phyloP scores from a whole-genome alignment of 441 rosid species.

The Flueggea neowawraea region DNA sequence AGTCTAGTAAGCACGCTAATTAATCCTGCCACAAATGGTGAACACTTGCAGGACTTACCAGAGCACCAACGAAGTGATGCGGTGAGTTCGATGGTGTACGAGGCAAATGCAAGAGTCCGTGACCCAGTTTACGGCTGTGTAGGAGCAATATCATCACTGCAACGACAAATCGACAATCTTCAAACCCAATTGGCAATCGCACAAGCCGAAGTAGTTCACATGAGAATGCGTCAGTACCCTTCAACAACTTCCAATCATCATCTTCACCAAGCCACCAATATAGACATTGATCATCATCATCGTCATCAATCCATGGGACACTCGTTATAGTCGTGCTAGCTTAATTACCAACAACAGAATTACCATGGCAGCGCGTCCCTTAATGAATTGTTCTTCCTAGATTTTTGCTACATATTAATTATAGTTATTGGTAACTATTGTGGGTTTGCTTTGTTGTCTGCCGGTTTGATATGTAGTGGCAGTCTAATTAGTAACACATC shows the following conservation, averaged over 20 bases:
- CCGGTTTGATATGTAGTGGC: no score
- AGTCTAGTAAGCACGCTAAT: no score
- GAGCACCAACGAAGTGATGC: constrained; percentile 82
- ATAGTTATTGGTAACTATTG: no score
- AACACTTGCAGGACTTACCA: constrained; percentile 54
- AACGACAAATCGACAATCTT: constrained; percentile 68
- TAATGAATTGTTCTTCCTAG: no score
- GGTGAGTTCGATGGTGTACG: constrained; percentile 90
- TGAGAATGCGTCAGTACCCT: constrained; percentile 37
- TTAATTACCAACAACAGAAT: background rate
- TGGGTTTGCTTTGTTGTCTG: no score
- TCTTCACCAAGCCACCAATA: constrained; percentile 9
- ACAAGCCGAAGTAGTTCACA: constrained; percentile 75
- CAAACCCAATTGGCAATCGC: constrained; percentile 73
- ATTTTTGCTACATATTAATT: no score
- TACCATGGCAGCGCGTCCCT: no score
- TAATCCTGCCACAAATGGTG: no score
- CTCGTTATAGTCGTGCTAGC: constrained; percentile 66
- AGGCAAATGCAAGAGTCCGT: constrained; percentile 94
- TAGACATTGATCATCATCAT: constrained; percentile 36
- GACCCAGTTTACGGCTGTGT: constrained; percentile 94
- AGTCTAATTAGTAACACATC: no score
- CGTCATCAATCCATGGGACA: constrained; percentile 38
- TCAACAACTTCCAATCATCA: constrained; percentile 17
- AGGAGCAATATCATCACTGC: constrained; percentile 77